Percentiles rank a stretch among this genome's conserved stretches.
Evolutionary conservation across 768 basidiomycete species (phyloP).

Genomic region (Lactifluus echinatus): DNA sequence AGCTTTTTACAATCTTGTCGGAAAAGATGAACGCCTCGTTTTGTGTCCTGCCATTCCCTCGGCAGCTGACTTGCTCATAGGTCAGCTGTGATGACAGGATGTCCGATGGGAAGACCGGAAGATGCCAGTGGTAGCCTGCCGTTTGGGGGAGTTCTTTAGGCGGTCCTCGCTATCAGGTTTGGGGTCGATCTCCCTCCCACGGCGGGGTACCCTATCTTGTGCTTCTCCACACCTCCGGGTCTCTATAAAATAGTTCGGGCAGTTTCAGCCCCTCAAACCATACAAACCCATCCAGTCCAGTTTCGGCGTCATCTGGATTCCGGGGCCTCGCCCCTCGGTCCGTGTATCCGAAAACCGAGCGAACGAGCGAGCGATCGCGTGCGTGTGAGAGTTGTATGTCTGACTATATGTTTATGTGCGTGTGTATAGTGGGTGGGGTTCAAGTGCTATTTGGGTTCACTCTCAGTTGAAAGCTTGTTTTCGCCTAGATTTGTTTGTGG

Average conservation of each 20-base stretch:
- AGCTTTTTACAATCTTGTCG: neutral
- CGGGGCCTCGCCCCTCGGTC: conserved; percentile 10
- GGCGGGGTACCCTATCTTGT: neutral
- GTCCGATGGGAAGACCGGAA: neutral
- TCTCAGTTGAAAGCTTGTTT: conserved; percentile 18
- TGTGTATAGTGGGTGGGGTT: no score
- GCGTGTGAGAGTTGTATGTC: no score
- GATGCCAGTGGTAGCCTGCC: neutral
- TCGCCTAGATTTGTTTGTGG: neutral
- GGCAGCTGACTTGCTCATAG: neutral
- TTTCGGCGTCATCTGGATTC: conserved; percentile 8
- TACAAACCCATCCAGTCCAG: neutral
- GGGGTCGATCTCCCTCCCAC: conserved; percentile 13
- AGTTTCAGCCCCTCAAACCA: neutral
- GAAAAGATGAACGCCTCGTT: neutral
- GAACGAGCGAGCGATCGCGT: neutral
- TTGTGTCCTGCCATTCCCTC: neutral
- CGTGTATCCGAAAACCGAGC: neutral
- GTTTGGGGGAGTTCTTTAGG: neutral
- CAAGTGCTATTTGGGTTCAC: neutral
- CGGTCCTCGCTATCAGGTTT: neutral
- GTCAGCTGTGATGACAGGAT: conserved; percentile 8
- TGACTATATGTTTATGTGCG: no score
- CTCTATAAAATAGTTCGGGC: conserved; percentile 2
- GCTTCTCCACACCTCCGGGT: conserved; percentile 1